Evolutionary conservation across 441 rosid species (phyloP).

Genomic region (Isatis lusitanica): DNA sequence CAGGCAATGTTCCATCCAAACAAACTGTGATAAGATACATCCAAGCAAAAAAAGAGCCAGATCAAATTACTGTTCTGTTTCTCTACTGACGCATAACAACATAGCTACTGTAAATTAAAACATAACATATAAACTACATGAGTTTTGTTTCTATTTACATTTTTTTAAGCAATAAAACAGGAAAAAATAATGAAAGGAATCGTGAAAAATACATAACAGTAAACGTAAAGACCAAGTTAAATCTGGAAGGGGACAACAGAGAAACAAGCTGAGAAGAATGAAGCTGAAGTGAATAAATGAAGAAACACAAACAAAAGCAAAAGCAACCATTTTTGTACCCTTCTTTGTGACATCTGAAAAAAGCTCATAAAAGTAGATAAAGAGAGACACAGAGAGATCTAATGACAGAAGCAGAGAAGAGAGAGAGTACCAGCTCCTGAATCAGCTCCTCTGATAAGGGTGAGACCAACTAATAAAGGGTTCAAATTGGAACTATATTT

Average conservation of each 20-base stretch:
- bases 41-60: neutral
- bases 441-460: conserved; percentile 76
- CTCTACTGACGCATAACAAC: too few relatives aligned
- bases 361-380: neutral
- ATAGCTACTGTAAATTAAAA: neutral
- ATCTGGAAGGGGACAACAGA: conserved; percentile 16
- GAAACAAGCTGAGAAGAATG: conserved; percentile 15
- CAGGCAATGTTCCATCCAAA: conserved; percentile 96
- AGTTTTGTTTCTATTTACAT: neutral
- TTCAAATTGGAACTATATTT: conserved; percentile 38
- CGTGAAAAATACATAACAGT: conserved; percentile 6
- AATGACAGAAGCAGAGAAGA: conserved; percentile 4
- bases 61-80: neutral
- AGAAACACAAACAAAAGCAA: neutral
- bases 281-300: conserved; percentile 29
- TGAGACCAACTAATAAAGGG: conserved; percentile 81
- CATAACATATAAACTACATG: neutral
- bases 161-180: conserved; percentile 9
- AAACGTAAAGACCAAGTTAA: conserved; percentile 22
- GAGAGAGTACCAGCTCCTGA: conserved; percentile 80
- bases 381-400: conserved; percentile 4
- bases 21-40: conserved; percentile 59
- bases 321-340: neutral
- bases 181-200: neutral
- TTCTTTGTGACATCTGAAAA: neutral